Percentiles rank a stretch among this genome's conserved stretches.
phyloP scores from a whole-genome alignment of 306 rosid genomes.

The Fragaria vesca region DNA sequence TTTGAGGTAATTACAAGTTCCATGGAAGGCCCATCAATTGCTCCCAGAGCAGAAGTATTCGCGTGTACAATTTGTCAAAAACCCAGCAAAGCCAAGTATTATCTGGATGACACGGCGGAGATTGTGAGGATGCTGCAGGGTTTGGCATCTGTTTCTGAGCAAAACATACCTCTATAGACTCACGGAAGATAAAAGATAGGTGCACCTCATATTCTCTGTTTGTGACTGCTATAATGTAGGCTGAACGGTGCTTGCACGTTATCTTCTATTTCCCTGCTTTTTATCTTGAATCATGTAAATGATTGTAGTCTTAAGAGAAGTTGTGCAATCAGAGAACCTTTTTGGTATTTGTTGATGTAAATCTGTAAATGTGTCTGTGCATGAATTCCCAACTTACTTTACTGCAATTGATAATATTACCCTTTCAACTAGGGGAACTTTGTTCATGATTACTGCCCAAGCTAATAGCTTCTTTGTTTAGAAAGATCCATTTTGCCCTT shows the following conservation, averaged over 20 bases:
- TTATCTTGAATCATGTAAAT: constrained; percentile 32
- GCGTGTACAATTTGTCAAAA: constrained; percentile 64
- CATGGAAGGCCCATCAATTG: constrained; percentile 47
- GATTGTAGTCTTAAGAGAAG: constrained; percentile 37
- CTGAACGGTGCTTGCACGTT: constrained; percentile 15
- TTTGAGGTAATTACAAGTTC: constrained; percentile 62
- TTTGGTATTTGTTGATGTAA: constrained; percentile 23
- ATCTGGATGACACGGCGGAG: constrained; percentile 65
- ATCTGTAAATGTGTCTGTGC: constrained; percentile 41
- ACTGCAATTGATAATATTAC: neutral
- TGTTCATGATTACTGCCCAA: neutral
- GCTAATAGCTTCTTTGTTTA: neutral
- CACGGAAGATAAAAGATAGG: constrained; percentile 10
- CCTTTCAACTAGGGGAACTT: neutral
- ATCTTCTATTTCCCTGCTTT: constrained; percentile 18
- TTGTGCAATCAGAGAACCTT: constrained; percentile 7
- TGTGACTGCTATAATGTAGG: constrained; percentile 28
- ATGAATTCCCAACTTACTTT: constrained; percentile 24
- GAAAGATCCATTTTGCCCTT: neutral
- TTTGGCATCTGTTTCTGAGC: constrained; percentile 66
- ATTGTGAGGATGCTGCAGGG: constrained; percentile 72
- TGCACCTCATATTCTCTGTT: constrained; percentile 18
- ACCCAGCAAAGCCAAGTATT: constrained; percentile 72
- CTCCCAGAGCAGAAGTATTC: constrained; percentile 58
- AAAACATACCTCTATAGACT: constrained; percentile 25